phyloP scores from a whole-genome alignment of 164 flowering plant genomes.

The Umbilicus rupestris region DNA sequence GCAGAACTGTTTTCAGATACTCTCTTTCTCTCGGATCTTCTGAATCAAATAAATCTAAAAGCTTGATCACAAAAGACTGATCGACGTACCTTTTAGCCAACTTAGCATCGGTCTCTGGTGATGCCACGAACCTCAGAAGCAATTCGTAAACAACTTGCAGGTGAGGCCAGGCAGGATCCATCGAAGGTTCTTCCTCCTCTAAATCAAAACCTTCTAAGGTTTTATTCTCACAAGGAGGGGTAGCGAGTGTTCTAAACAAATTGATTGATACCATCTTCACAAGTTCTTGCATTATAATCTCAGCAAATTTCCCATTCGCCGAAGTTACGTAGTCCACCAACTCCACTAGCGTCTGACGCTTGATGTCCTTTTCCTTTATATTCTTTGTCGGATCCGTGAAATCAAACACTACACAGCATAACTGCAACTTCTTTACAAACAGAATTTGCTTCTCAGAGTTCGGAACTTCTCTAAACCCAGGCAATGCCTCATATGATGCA shows the following conservation, averaged over 20 bases:
- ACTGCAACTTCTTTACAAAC: slow-evolving; percentile 36
- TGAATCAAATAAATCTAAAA: slow-evolving; percentile 46
- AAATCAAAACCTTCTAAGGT: slow-evolving; percentile 35
- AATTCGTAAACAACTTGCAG: slow-evolving; percentile 48
- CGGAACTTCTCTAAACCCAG: slow-evolving; percentile 43
- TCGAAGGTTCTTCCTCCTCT: slow-evolving; percentile 52
- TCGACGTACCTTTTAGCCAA: slow-evolving; percentile 45
- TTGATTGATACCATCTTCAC: slow-evolving; percentile 39
- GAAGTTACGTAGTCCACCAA: slow-evolving; percentile 42
- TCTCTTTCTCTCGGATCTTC: slow-evolving; percentile 58
- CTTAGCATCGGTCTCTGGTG: slow-evolving; percentile 55
- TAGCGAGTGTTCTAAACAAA: slow-evolving; percentile 32
- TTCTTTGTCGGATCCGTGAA: slow-evolving; percentile 41
- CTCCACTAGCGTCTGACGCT: slow-evolving; percentile 41
- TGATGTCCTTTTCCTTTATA: slow-evolving; percentile 43
- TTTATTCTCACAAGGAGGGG: slow-evolving; percentile 46
- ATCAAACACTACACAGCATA: slow-evolving; percentile 41
- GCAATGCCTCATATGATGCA: slow-evolving; percentile 37
- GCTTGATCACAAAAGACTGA: slow-evolving; percentile 39
- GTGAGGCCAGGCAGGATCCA: slow-evolving; percentile 59
- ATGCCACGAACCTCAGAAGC: slow-evolving; percentile 44
- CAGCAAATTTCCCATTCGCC: slow-evolving; percentile 39
- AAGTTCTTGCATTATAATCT: slow-evolving; percentile 37
- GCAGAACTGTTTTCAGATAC: slow-evolving; percentile 45
- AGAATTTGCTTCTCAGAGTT: slow-evolving; percentile 40